Evolutionary conservation across 2,329 filamentous ascomycete species (phyloP), one percentile per base, ranked within the genome.

Genomic region (Verticillium tricorpus): DNA sequence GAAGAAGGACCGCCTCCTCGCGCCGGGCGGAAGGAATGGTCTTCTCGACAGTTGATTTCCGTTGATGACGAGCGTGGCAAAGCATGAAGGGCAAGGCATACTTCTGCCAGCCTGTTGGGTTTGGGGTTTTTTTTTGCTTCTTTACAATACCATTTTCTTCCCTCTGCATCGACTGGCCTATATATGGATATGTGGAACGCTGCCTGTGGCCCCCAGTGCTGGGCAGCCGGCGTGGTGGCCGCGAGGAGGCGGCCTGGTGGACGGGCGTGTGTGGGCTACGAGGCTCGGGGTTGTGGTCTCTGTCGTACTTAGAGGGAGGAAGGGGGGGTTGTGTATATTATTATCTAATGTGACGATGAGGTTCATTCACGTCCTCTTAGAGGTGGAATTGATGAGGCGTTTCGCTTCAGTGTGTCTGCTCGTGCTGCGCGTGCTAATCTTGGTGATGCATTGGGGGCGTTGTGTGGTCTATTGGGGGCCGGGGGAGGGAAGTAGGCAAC

Each of bases 401-500:
- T 50, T 50, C 45, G 45, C 45, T 50, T n/a, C 45, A 25, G 45
- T 28, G 19, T 50, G 19, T 45, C 34, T 35, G 14, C 14, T 35
- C 34, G 34, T 50, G 45, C 6, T 14, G 45, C n/a, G 19, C n/a
- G 19, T 22, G 7, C 45, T 50, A 12, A 25, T 50, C n/a, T 57
- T 61, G 54, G 35, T 31, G 31, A 39, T 54, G 40, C 60, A 45
- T 60, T 58, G 62, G 61, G 54, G 28, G 39, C 19, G 11, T 50
- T 59, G 45, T 54, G 55, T 58, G 52, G 54, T 56, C n/a, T 35
- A 58, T 61, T 62, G 60, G 39, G 15, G 19, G 57, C 37, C 37
- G 15, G 17, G 37, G 37, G 37, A 2, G 2, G 5, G 37, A 40
- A 40, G 37, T 40, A 7, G 15, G 35, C 14, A 7, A 15, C 37